Percentiles rank a stretch among this genome's conserved stretches.
These are phyloP conservation scores for Solanum sitiens DNA, from an alignment of 257 asterid genomes.

Conservation along the genomic window DNA sequence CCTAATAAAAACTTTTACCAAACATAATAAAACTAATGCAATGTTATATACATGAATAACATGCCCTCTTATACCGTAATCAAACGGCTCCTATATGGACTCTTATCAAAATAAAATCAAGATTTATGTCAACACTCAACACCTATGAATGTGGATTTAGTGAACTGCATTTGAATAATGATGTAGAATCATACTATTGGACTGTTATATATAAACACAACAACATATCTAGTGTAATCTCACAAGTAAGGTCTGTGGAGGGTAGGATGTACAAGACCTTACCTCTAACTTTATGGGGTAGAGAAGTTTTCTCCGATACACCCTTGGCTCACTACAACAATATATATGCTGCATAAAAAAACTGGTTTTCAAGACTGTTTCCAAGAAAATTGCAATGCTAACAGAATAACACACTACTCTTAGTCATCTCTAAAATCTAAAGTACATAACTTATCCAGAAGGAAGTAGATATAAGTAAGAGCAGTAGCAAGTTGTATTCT, in stretches of 20 bases:
- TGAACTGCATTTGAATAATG: background rate
- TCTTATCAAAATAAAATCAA: background rate
- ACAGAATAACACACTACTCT: background rate
- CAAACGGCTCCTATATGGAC: background rate
- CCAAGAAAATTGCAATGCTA: background rate
- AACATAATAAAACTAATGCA: too few species aligned
- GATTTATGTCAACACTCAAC: background rate
- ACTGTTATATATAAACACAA: background rate
- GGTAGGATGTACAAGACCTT: background rate
- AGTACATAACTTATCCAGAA: background rate
- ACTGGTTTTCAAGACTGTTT: background rate
- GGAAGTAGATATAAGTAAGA: background rate
- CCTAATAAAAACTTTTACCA: too few species aligned
- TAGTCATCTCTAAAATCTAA: background rate
- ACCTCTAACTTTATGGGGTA: background rate
- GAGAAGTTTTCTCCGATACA: background rate
- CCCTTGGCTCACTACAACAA: background rate
- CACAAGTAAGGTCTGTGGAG: background rate
- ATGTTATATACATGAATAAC: too few species aligned
- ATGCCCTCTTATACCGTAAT: too few species aligned
- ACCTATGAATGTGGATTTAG: background rate
- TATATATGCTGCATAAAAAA: background rate
- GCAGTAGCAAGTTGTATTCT: background rate
- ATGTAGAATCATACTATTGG: background rate
- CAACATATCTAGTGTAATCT: too few species aligned